Evolutionary conservation across 1,139 yeast genomes (phyloP), one percentile per base, ranked within the genome.

Genomic region (Groenewaldozyma auringiensis): DNA sequence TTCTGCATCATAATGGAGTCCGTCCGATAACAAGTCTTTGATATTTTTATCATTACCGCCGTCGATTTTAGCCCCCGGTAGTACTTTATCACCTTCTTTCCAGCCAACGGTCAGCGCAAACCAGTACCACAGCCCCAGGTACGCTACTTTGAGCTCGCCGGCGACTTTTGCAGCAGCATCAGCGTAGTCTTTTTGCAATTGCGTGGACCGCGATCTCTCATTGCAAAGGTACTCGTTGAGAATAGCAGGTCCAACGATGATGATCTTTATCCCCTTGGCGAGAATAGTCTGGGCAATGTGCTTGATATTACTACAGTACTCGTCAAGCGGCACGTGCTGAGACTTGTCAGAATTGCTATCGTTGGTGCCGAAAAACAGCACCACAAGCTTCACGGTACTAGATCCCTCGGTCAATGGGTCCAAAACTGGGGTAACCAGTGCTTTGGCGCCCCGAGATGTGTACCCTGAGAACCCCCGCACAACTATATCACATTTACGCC

Each of bases 1-100:
- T n/a, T 63, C 59, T 0, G 80, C 78, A 1, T 76, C 70, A 59
- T 72, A 81, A 60, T 86, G 95, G 38, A 86, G 64, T 0, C 95
- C 95, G 57, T 83, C 92, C 8, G 57, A 50, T 11, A 75, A 55
- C 6, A 70, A 50, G 1, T 58, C 61, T 6, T 52, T 40, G 20
- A 55, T 55, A 17, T 55, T 52, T 3, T 58, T 54, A 2, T 50
- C 46, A 37, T 51, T 38, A 53, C 41, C 42, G 4, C 44, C 55
- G 1, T 34, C 33, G 2, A 43, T 43, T 3, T 57, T 56, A 2
- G 53, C 53, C 4, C 50, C 41, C 1, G 56, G 52, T 4, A 50
- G 53, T 11, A 56, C 62, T n/a, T 50, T 53, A 29, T 48, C 47
- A 25, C 29, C 29, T 25, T 25, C 29, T 25, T 25, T 25, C 60